Evolutionary conservation across 2,329 filamentous ascomycete genomes (phyloP).

Genomic region (Fusarium pseudoanthophilum): DNA sequence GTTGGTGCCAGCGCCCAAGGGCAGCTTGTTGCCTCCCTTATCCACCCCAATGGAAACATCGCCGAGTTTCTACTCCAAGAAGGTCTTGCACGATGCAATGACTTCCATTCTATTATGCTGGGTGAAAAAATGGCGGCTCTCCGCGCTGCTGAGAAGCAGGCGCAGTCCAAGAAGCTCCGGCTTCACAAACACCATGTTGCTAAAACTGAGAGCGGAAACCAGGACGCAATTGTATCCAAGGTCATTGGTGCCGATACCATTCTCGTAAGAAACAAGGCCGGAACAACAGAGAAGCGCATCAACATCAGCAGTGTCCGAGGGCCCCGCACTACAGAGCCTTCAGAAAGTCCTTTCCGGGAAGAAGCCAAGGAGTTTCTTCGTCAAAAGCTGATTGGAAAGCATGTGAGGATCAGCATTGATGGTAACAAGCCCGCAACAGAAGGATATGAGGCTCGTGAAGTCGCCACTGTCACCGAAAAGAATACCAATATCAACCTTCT

Average conservation of each 20-base stretch:
- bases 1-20: constrained; percentile 90
- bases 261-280: constrained; percentile 84
- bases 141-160: constrained; percentile 85
- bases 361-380: constrained; percentile 97
- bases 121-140: constrained; percentile 88
- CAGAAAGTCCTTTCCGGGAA: constrained; percentile 87
- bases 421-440: constrained; percentile 90
- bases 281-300: constrained; percentile 84
- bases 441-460: constrained; percentile 93
- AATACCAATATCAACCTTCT: constrained; percentile 87
- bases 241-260: constrained; percentile 91
- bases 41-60: constrained; percentile 93
- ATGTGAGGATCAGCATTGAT: constrained; percentile 88
- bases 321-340: constrained; percentile 87
- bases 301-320: constrained; percentile 93
- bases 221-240: constrained; percentile 86
- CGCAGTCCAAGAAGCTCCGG: constrained; percentile 79
- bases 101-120: constrained; percentile 94
- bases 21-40: constrained; percentile 86
- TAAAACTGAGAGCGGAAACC: constrained; percentile 72
- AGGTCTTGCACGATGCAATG: constrained; percentile 90
- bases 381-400: constrained; percentile 95
- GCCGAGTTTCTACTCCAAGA: constrained; percentile 90
- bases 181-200: constrained; percentile 84
- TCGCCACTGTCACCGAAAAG: constrained; percentile 85